These are phyloP conservation scores for Venturia carpophila DNA, from an alignment of 2,329 filamentous ascomycete species.

Conservation along the genomic window DNA sequence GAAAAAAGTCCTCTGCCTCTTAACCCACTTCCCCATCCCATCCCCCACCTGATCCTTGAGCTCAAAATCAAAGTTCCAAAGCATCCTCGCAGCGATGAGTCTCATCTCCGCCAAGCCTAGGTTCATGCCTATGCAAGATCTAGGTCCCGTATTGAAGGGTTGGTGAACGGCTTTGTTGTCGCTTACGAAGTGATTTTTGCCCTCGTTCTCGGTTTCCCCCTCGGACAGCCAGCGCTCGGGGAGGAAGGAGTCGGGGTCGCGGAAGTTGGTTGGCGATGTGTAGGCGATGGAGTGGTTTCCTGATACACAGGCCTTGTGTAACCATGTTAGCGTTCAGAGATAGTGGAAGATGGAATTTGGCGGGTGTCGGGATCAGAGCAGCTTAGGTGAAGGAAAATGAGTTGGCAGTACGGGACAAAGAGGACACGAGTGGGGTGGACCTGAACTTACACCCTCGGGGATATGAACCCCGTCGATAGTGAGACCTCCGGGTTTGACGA, in stretches of 20 bases:
- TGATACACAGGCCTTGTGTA: conserved; percentile 10
- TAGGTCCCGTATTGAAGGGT: conserved; percentile 28
- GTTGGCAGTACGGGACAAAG: neutral
- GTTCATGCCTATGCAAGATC: conserved; percentile 21
- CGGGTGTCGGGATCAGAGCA: too few species aligned
- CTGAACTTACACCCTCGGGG: neutral
- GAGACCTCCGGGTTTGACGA: conserved; percentile 15
- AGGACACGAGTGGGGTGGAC: neutral
- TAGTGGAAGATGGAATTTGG: neutral
- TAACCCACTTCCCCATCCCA: neutral
- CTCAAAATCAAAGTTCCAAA: conserved; percentile 19
- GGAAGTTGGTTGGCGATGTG: neutral
- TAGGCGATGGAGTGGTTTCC: neutral
- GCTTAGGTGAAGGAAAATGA: neutral
- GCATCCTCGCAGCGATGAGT: conserved; percentile 13
- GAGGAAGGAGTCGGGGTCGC: conserved; percentile 12
- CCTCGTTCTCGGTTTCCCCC: neutral
- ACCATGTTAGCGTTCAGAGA: neutral
- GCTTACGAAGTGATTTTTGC: conserved; percentile 20
- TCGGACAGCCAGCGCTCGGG: conserved; percentile 23
- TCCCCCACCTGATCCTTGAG: conserved; percentile 3
- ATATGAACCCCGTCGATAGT: conserved; percentile 18
- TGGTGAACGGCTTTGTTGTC: conserved; percentile 22
- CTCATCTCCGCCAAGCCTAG: conserved; percentile 28
- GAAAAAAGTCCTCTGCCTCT: conserved; percentile 11